A percentile compares a stretch with the other conserved stretches of the same genome.
Conservation (phyloP, 352 stramenopile genomes). For the Phytophthora lateralis region DNA sequence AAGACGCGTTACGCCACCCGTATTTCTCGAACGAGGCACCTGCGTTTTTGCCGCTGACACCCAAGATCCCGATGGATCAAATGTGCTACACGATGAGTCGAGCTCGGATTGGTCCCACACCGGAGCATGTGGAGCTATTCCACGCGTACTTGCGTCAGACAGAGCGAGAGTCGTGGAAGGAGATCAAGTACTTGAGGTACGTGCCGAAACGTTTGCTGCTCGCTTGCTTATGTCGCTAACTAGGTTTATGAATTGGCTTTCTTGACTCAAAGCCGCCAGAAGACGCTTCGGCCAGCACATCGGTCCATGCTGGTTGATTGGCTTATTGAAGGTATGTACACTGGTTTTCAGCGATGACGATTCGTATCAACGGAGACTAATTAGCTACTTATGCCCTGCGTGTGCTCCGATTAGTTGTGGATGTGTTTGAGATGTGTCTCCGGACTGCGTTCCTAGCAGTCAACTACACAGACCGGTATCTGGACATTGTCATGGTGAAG, state of each 20-base stretch:
- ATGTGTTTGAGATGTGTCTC: slow-evolving; percentile 93
- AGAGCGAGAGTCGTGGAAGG: slow-evolving; percentile 82
- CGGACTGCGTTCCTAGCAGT: slow-evolving; percentile 90
- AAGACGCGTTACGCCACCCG: slow-evolving; percentile 81
- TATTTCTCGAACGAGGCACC: slow-evolving; percentile 70
- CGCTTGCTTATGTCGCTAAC: neutral
- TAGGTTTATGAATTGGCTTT: neutral
- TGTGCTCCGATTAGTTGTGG: slow-evolving; percentile 65
- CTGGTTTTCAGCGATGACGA: neutral
- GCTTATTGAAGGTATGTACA: slow-evolving; percentile 84
- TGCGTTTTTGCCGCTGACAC: slow-evolving; percentile 50
- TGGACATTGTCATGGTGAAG: slow-evolving; percentile 90
- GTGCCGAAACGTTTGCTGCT: neutral
- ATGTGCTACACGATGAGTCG: slow-evolving; percentile 75
- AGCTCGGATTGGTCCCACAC: slow-evolving; percentile 48
- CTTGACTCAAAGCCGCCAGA: slow-evolving; percentile 60
- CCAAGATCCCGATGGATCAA: slow-evolving; percentile 80
- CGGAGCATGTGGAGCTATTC: slow-evolving; percentile 80
- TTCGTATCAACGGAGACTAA: neutral
- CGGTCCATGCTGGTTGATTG: slow-evolving; percentile 93
- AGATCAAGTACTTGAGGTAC: slow-evolving; percentile 88
- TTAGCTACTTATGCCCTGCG: neutral
- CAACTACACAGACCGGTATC: slow-evolving; percentile 90
- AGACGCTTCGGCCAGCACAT: slow-evolving; percentile 81
- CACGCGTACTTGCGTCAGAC: slow-evolving; percentile 81